These are phyloP conservation scores for Cyclanthera cordifolia DNA, from an alignment of 306 rosid species.

Conservation along the genomic window DNA sequence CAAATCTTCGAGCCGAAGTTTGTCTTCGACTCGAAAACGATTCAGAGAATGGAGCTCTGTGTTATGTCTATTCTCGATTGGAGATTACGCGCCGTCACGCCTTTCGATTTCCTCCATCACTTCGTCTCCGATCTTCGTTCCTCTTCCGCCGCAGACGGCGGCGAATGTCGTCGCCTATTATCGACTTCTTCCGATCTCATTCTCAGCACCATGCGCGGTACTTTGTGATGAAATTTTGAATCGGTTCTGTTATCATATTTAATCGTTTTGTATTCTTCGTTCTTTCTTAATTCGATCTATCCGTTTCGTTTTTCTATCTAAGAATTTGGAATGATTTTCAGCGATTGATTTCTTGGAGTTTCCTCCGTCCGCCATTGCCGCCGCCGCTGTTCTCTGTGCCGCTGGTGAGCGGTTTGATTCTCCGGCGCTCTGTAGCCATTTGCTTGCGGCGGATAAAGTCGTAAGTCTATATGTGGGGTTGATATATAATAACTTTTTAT, in stretches of 20 bases:
- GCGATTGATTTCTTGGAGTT: constrained; percentile 45
- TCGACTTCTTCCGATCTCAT: constrained; percentile 33
- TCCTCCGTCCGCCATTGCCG: constrained; percentile 49
- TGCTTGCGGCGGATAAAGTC: neutral
- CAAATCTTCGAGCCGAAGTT: constrained; percentile 41
- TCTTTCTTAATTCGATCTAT: neutral
- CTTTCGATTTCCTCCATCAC: constrained; percentile 47
- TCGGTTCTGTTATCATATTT: neutral
- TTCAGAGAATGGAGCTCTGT: constrained; percentile 61
- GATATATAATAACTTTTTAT: neutral
- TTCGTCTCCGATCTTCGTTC: constrained; percentile 39
- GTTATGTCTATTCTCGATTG: constrained; percentile 47
- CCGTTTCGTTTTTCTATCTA: neutral
- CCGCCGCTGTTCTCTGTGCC: constrained; percentile 58
- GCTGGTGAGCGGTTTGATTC: constrained; percentile 12
- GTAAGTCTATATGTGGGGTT: constrained; percentile 6
- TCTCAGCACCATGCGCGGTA: constrained; percentile 49
- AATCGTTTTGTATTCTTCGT: neutral
- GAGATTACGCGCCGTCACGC: constrained; percentile 63
- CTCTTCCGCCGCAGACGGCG: constrained; percentile 3
- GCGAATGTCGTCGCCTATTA: neutral
- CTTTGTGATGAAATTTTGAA: neutral
- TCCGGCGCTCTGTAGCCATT: neutral
- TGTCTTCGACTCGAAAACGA: constrained; percentile 44
- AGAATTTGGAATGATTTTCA: constrained; percentile 13